These are phyloP conservation scores for Cyclanthera cordifolia DNA, from an alignment of 306 rosid genomes.

Conservation along the genomic window DNA sequence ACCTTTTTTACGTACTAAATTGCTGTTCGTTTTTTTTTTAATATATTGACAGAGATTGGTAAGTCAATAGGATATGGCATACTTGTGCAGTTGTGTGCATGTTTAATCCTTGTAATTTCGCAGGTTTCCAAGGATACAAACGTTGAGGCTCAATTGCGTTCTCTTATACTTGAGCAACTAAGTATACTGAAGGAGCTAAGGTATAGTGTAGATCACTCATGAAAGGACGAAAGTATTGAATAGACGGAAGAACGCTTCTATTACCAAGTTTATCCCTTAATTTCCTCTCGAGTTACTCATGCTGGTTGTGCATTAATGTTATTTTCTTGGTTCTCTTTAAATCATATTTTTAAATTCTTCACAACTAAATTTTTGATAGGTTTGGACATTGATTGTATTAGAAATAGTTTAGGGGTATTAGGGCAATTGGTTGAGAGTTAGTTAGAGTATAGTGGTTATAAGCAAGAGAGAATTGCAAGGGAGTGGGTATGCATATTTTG, in stretches of 20 bases:
- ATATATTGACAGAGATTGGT: not conserved
- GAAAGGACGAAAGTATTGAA: not conserved
- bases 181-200: slow-evolving; percentile 86
- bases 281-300: no score
- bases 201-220: slow-evolving; percentile 26
- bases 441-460: no score
- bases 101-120: no score
- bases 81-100: no score
- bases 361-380: no score
- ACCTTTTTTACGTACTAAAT: not conserved
- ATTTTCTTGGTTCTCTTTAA: not conserved
- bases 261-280: not conserved
- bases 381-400: no score
- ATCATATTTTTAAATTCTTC: not conserved
- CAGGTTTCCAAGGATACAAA: slow-evolving; percentile 64
- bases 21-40: not conserved
- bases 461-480: no score
- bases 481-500: no score
- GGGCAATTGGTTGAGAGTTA: no score
- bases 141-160: slow-evolving; percentile 62
- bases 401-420: no score
- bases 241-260: not conserved
- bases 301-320: not conserved
- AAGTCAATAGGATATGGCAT: not conserved
- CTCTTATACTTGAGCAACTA: slow-evolving; percentile 75